phyloP scores from a whole-genome alignment of 2,329 filamentous ascomycete species.

The Neophaeococcomyces mojaviensis region DNA sequence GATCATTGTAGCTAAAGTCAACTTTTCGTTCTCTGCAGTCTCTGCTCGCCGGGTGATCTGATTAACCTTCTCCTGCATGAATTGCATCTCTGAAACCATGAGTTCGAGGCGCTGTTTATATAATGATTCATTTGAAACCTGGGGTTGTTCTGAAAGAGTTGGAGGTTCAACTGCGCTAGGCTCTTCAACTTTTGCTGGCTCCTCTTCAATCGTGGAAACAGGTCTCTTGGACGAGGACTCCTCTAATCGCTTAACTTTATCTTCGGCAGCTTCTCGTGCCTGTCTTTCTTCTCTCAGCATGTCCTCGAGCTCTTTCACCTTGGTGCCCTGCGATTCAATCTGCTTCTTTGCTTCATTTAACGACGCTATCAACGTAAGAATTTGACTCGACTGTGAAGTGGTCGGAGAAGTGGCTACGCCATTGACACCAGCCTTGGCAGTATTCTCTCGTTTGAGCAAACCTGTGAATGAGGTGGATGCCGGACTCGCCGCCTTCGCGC shows the following conservation, averaged over 20 bases:
- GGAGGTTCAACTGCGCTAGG: constrained; percentile 13
- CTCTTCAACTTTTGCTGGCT: constrained; percentile 23
- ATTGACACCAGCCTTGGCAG: constrained; percentile 60
- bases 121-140: constrained; percentile 24
- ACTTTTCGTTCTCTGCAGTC: constrained; percentile 68
- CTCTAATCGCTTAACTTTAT: constrained; percentile 64
- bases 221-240: constrained; percentile 39
- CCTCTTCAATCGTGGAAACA: constrained; percentile 28
- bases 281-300: constrained; percentile 70
- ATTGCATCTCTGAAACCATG: constrained; percentile 72
- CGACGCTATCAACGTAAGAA: constrained; percentile 76
- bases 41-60: constrained; percentile 70
- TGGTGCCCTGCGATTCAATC: constrained; percentile 70
- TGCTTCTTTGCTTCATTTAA: constrained; percentile 78
- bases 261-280: constrained; percentile 77
- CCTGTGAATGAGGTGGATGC: constrained; percentile 42
- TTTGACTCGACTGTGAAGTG: constrained; percentile 59
- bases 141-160: background rate
- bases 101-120: constrained; percentile 66
- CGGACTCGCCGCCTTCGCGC: constrained; percentile 41
- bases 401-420: constrained; percentile 35
- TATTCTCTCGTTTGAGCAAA: constrained; percentile 66
- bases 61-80: constrained; percentile 73
- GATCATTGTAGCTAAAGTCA: constrained; percentile 80
- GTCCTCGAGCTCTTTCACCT: constrained; percentile 73